Evolutionary conservation across 495 filamentous ascomycete genomes (phyloP), one percentile per base, ranked within the genome.

Genomic region (Echria macrotheca): DNA sequence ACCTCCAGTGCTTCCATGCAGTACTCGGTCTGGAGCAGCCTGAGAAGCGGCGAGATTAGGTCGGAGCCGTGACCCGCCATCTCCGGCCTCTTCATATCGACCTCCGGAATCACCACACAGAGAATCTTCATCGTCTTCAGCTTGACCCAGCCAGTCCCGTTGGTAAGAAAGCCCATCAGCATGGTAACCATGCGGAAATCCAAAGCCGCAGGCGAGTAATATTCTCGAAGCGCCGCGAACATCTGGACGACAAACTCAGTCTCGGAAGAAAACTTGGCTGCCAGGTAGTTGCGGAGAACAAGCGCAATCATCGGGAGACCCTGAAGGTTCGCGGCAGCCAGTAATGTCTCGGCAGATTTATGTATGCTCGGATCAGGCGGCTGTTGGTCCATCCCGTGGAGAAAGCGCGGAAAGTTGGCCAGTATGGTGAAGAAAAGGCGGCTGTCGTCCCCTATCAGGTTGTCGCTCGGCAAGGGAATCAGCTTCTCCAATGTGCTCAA

Each of bases 61-160:
- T 99, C 94, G 3, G 93, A 90, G 0, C 94, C 94, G 63, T 96
- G 88, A 41, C 78, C 81, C 11, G 90, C 85, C 57, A 99, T 89
- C 55, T 96, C 91, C 0, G 82, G 80, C 53, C 91, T 89, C 24
- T 83, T 84, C 85, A 96, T 96, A 58, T 99, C 91, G 46, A 97
- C 86, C 28, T 89, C 86, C 2, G 91, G 89, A 23, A 96, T 84
- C 44, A 96, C 69, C 33, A 85, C 81, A 58, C 86, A 85, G 6
- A 97, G 81, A 21, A 97, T 80, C 49, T 87, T 84, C 85, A 97
- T 91, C 1, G 86, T 90, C 71, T 89, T 87, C 35, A 91, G 65
- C 60, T 94, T 94, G 70, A 96, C 87, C 85, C 89, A 96, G 21
- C 83, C 76, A 0, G 85, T 75, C 28, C 80, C 81, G 58, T 97